Evolutionary conservation across 2,329 filamentous ascomycete genomes (phyloP).

Genomic region (Aspergillus novoparasiticus): DNA sequence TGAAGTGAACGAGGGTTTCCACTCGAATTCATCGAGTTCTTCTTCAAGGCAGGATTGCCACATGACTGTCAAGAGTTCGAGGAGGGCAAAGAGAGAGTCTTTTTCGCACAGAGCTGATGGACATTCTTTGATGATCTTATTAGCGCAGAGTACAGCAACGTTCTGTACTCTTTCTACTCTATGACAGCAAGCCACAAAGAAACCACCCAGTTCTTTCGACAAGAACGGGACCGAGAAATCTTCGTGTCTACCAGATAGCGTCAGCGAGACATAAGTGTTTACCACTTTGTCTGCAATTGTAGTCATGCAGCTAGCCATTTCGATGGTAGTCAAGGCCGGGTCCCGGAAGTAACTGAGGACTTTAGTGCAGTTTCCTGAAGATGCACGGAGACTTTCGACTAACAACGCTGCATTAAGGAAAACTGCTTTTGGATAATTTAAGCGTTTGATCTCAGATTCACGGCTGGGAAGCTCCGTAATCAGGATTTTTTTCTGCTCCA

Average conservation of each 20-base stretch:
- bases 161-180: constrained; percentile 89
- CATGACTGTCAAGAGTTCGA: constrained; percentile 91
- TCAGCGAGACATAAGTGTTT: constrained; percentile 76
- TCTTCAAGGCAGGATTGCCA: constrained; percentile 93
- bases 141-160: constrained; percentile 79
- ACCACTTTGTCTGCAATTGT: constrained; percentile 70
- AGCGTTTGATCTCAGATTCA: constrained; percentile 73
- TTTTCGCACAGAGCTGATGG: constrained; percentile 90
- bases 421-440: constrained; percentile 88
- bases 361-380: constrained; percentile 85
- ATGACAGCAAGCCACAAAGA: constrained; percentile 90
- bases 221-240: constrained; percentile 88
- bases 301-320: constrained; percentile 65
- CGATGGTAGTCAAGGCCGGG: constrained; percentile 69
- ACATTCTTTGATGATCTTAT: constrained; percentile 79
- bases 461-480: constrained; percentile 73
- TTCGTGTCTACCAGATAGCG: constrained; percentile 69
- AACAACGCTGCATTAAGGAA: constrained; percentile 90
- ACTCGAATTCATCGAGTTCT: constrained; percentile 91
- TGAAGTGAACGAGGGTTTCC: constrained; percentile 79
- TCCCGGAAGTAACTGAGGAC: constrained; percentile 93
- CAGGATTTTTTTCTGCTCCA: constrained; percentile 79
- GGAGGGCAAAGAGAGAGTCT: constrained; percentile 84
- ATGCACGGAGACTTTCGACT: constrained; percentile 84
- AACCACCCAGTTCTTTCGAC: constrained; percentile 80